A percentile compares a stretch with the other conserved stretches of the same genome.
Evolutionary conservation across 441 rosid species (phyloP).

Genomic region (Erodium texanum): DNA sequence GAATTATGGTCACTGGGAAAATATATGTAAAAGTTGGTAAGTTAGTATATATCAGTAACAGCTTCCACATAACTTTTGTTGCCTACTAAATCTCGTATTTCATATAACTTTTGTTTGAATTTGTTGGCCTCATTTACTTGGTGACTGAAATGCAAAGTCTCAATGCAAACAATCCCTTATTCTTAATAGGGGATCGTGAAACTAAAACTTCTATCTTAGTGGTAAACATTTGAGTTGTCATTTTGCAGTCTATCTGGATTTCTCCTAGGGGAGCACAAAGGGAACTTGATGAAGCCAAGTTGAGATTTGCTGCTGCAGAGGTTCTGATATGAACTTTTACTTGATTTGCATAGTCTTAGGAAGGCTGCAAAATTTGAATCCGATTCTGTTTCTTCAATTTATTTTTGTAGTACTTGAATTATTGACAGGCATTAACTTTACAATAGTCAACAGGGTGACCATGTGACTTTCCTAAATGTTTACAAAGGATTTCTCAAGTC

Average conservation of each 20-base stretch:
- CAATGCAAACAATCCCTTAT: too few species aligned
- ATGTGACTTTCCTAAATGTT: slow-evolving; percentile 75
- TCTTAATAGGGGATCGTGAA: too few species aligned
- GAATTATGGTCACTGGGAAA: not conserved
- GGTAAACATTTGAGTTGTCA: slow-evolving; percentile 10
- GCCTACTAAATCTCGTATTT: too few species aligned
- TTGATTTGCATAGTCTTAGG: too few species aligned
- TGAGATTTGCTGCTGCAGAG: slow-evolving; percentile 98
- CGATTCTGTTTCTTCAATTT: not conserved
- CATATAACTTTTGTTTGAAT: too few species aligned
- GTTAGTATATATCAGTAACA: not conserved
- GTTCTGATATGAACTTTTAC: slow-evolving; percentile 26
- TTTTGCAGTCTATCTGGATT: slow-evolving; percentile 85
- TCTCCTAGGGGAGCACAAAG: slow-evolving; percentile 63
- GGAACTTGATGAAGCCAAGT: slow-evolving; percentile 83
- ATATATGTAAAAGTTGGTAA: not conserved
- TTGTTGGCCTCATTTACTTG: too few species aligned
- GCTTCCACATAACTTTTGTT: not conserved
- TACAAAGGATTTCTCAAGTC: slow-evolving; percentile 85
- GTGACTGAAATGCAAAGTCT: too few species aligned
- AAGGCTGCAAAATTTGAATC: not conserved
- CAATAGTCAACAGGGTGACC: slow-evolving; percentile 62
- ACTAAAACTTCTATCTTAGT: too few species aligned
- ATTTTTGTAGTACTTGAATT: not conserved
- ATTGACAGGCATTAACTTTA: not conserved